phyloP scores from a whole-genome alignment of 192 early-diverging fungal genomes.

The Paraglomus brasilianum region DNA sequence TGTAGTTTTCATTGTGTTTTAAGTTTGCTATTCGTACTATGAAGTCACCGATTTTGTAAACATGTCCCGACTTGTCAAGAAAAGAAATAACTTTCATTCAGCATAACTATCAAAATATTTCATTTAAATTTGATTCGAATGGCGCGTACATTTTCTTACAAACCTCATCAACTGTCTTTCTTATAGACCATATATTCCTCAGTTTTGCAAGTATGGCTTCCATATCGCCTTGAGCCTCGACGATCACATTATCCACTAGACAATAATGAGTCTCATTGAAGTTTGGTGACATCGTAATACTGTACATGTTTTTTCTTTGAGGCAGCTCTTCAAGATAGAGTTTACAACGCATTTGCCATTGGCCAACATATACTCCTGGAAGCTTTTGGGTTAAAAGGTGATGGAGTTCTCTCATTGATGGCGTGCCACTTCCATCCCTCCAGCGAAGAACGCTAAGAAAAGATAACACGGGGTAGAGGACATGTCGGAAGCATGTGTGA shows the following conservation, averaged over 20 bases:
- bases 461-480: too few species aligned
- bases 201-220: constrained; percentile 40
- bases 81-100: not conserved
- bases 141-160: not conserved
- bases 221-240: constrained; percentile 45
- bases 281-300: too few species aligned
- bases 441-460: too few species aligned
- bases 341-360: too few species aligned
- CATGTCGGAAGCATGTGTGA: too few species aligned
- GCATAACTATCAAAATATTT: not conserved
- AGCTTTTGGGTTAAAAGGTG: too few species aligned
- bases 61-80: constrained; percentile 29
- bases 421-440: too few species aligned
- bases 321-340: too few species aligned
- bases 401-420: too few species aligned
- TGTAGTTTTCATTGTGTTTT: constrained; percentile 39
- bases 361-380: too few species aligned
- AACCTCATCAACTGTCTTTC: constrained; percentile 39
- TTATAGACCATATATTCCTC: constrained; percentile 43
- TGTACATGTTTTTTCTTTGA: too few species aligned
- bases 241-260: constrained; percentile 44
- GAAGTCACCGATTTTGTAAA: constrained; percentile 45
- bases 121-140: not conserved
- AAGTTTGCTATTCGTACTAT: constrained; percentile 44
- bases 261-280: constrained; percentile 31